Conservation (phyloP, 306 rosid species). For the Cyclanthera cordifolia region DNA sequence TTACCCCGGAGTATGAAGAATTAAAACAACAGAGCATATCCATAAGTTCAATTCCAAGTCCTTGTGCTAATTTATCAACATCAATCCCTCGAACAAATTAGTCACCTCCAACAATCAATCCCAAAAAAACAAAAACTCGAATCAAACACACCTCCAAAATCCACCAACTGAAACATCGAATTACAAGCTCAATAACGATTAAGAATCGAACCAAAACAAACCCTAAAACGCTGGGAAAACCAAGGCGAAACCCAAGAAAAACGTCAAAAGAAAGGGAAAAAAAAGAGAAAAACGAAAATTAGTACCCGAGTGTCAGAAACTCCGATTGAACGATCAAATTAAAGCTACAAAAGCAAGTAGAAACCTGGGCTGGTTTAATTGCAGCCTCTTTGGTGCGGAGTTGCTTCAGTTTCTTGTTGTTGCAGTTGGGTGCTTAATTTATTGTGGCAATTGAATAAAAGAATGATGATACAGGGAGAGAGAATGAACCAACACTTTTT, state of each 20-base stretch:
- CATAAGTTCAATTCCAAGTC: conserved; percentile 30
- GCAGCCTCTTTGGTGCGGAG: too few relatives aligned
- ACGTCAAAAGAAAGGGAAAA: neutral
- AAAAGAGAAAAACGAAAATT: conserved; percentile 2
- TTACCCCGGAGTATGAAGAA: conserved; percentile 65
- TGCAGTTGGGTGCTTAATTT: conserved; percentile 2
- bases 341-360: neutral
- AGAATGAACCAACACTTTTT: conserved; percentile 9
- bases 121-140: conserved; percentile 15
- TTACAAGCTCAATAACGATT: conserved; percentile 17
- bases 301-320: conserved; percentile 22
- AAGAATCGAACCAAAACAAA: neutral
- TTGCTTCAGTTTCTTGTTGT: neutral
- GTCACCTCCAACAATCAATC: conserved; percentile 27
- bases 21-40: conserved; percentile 60
- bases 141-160: conserved; percentile 32
- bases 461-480: neutral
- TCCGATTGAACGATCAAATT: conserved; percentile 14
- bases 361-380: too few relatives aligned
- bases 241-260: neutral
- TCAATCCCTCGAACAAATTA: conserved; percentile 24
- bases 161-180: conserved; percentile 15
- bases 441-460: neutral
- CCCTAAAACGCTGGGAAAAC: neutral
- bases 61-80: conserved; percentile 34